Conservation (phyloP, 371 early-diverging fungal genomes). For the Smittium mucronatum region DNA sequence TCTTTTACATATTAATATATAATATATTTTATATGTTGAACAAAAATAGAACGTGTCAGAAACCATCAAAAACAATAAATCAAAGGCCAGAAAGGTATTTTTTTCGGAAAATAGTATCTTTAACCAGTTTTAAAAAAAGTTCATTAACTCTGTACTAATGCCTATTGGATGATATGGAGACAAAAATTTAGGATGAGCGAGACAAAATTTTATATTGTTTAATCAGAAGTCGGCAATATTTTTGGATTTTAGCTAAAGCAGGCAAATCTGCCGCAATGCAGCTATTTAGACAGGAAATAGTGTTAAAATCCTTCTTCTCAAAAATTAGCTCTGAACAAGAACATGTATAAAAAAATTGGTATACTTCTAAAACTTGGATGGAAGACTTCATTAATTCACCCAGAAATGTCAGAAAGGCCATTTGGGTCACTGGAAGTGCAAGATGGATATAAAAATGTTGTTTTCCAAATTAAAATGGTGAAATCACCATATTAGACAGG, state of each 20-base stretch:
- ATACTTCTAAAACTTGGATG: neutral
- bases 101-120: too few relatives aligned
- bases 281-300: neutral
- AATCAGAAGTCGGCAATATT: neutral
- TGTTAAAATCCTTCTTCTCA: neutral
- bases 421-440: conserved; percentile 1
- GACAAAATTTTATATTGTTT: neutral
- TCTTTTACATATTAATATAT: too few relatives aligned
- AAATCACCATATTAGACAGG: neutral
- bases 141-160: neutral
- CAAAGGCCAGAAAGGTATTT: too few relatives aligned
- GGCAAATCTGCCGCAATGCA: neutral
- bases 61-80: too few relatives aligned
- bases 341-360: neutral
- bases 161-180: neutral
- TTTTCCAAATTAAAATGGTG: neutral
- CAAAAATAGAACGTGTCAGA: too few relatives aligned
- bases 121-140: too few relatives aligned
- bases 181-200: neutral
- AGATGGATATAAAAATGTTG: neutral
- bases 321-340: neutral
- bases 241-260: neutral
- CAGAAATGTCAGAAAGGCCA: neutral
- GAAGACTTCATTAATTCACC: neutral
- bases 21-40: too few relatives aligned